phyloP scores from a whole-genome alignment of 2,329 filamentous ascomycete species.

The Camillea tinctor region DNA sequence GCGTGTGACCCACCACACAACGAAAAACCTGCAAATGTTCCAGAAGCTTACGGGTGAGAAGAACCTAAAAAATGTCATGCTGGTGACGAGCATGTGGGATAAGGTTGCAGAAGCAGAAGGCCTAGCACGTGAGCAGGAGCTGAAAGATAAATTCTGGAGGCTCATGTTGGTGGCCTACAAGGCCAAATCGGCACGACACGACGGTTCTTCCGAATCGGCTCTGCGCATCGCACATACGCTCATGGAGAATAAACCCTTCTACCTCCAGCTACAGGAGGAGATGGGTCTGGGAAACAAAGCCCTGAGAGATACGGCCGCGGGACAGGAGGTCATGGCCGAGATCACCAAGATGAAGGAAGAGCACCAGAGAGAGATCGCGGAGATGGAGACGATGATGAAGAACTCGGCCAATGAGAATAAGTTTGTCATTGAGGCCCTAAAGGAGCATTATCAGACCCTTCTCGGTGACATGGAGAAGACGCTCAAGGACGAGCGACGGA shows the following conservation, averaged over 20 bases:
- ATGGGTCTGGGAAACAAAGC: conserved; percentile 57
- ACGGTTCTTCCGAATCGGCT: conserved; percentile 24
- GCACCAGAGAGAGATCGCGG: conserved; percentile 56
- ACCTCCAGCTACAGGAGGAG: conserved; percentile 66
- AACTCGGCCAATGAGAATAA: conserved; percentile 27
- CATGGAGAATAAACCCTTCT: conserved; percentile 63
- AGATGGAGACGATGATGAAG: conserved; percentile 48
- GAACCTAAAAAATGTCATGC: conserved; percentile 38
- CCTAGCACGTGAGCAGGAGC: conserved; percentile 27
- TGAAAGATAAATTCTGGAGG: conserved; percentile 39
- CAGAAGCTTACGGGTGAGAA: conserved; percentile 42
- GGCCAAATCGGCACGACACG: conserved; percentile 26
- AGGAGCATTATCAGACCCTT: conserved; percentile 24
- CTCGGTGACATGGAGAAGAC: conserved; percentile 27
- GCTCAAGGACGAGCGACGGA: conserved; percentile 25
- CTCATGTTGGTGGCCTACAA: conserved; percentile 35
- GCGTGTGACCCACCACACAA: conserved; percentile 39
- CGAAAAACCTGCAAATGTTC: conserved; percentile 44
- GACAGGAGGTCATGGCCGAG: conserved; percentile 57
- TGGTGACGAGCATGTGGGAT: conserved; percentile 45
- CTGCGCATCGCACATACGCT: conserved; percentile 18
- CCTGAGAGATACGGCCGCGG: conserved; percentile 43
- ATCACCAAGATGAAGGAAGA: conserved; percentile 55
- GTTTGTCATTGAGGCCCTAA: conserved; percentile 23
- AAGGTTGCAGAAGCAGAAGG: conserved; percentile 30